phyloP scores from a whole-genome alignment of 306 rosid genomes.

The Casuarina equisetifolia region DNA sequence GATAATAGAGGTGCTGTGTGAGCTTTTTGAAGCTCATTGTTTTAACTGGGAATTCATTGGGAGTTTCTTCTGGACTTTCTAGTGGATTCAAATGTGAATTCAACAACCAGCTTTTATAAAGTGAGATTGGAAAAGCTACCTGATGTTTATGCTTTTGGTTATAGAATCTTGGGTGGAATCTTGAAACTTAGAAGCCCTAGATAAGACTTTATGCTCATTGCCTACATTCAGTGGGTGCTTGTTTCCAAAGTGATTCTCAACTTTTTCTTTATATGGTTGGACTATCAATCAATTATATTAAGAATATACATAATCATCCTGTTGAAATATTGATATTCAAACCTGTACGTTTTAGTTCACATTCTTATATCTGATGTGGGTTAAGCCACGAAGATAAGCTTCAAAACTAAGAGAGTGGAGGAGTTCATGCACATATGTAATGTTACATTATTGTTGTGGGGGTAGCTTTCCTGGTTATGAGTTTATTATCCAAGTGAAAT shows the following conservation, averaged over 20 bases:
- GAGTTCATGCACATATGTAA: no score
- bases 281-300: background rate
- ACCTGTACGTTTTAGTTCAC: background rate
- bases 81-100: background rate
- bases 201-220: background rate
- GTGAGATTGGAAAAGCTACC: background rate
- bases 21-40: background rate
- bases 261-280: background rate
- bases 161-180: background rate
- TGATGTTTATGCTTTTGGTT: background rate
- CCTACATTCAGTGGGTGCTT: background rate
- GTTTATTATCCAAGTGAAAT: background rate
- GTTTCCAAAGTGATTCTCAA: background rate
- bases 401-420: no score
- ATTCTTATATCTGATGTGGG: background rate
- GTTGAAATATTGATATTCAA: background rate
- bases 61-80: background rate
- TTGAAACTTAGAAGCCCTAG: background rate
- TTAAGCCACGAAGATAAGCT: background rate
- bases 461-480: background rate
- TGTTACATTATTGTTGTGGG: background rate
- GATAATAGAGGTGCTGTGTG: background rate
- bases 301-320: background rate
- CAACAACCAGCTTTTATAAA: background rate
- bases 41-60: background rate